phyloP scores from a whole-genome alignment of 1,284 basidiomycete species.

The Neonothopanus nambi region DNA sequence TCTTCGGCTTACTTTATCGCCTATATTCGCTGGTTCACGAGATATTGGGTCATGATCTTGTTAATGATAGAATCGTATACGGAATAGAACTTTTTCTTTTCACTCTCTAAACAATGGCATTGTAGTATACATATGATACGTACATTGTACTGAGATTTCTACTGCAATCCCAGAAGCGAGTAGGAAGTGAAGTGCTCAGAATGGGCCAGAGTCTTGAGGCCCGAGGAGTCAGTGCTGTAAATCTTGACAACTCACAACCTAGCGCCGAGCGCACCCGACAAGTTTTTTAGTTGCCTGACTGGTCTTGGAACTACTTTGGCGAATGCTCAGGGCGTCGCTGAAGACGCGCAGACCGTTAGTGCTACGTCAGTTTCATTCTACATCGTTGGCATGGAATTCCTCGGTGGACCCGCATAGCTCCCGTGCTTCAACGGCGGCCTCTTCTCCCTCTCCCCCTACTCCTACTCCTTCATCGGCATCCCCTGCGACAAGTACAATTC shows the following conservation, averaged over 20 bases:
- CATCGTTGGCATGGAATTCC: constrained; percentile 1
- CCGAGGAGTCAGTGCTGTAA: too few species aligned
- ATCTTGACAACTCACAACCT: not conserved
- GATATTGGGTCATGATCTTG: not conserved
- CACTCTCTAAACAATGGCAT: not conserved
- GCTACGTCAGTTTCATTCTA: constrained; percentile 7
- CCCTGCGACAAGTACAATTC: too few species aligned
- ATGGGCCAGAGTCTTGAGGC: too few species aligned
- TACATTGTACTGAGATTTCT: too few species aligned
- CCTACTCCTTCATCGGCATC: too few species aligned
- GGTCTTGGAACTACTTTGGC: not conserved
- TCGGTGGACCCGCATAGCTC: not conserved
- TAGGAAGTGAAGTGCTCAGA: too few species aligned
- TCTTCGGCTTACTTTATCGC: not conserved
- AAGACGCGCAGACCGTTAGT: not conserved
- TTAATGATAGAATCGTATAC: not conserved
- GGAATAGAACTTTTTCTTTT: constrained; percentile 1
- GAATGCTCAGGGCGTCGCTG: constrained; percentile 11
- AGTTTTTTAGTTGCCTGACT: not conserved
- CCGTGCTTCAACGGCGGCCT: too few species aligned
- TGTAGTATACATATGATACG: not conserved
- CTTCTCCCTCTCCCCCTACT: too few species aligned
- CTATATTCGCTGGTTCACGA: not conserved
- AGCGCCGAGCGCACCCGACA: not conserved
- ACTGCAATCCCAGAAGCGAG: too few species aligned